These are phyloP conservation scores for Carex littledalei DNA, from an alignment of 176 grass and related monocot species.

Conservation along the genomic window DNA sequence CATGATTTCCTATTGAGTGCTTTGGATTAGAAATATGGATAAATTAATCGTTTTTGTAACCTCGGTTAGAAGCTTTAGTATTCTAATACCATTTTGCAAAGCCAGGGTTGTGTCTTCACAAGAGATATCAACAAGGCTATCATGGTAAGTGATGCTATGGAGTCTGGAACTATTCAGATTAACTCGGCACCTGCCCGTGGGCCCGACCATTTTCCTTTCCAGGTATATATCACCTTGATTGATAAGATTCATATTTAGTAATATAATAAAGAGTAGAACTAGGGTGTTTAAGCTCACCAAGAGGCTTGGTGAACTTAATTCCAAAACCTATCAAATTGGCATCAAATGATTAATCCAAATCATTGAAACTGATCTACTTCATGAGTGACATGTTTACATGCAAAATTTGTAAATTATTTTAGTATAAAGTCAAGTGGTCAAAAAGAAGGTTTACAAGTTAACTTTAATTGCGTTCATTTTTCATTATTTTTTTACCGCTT, in stretches of 20 bases:
- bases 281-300: too few species aligned
- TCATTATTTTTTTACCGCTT: too few species aligned
- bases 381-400: too few species aligned
- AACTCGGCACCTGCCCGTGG: slow-evolving; percentile 95
- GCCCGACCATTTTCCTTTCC: slow-evolving; percentile 96
- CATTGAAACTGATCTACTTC: too few species aligned
- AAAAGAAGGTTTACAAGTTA: too few species aligned
- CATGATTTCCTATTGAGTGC: neutral
- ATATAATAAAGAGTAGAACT: too few species aligned
- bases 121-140: slow-evolving; percentile 96
- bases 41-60: neutral
- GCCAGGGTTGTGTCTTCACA: slow-evolving; percentile 89
- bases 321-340: too few species aligned
- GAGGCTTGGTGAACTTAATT: too few species aligned
- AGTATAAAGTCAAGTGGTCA: too few species aligned
- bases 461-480: too few species aligned
- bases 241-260: neutral
- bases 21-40: neutral
- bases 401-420: too few species aligned
- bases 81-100: neutral
- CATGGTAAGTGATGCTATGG: slow-evolving; percentile 89
- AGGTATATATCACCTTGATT: slow-evolving; percentile 34
- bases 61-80: neutral
- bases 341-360: too few species aligned
- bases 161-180: slow-evolving; percentile 90